Evolutionary conservation across 176 grass and related monocot genomes (phyloP).

Genomic region (Bolboschoenus planiculmis): DNA sequence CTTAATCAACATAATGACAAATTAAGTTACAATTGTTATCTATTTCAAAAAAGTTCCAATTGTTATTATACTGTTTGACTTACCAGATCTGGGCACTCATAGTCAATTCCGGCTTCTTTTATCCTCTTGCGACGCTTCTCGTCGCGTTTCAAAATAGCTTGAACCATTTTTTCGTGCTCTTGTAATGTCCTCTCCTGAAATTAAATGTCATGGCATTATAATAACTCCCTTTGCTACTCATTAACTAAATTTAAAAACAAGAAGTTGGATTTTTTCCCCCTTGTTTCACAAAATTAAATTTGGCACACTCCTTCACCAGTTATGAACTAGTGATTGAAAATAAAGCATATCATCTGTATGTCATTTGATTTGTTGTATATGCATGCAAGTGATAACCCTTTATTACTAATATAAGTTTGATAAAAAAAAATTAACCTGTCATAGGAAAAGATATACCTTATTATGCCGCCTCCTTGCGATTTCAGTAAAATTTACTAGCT

Average conservation of each 20-base stretch:
- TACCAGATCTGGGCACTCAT: slow-evolving; percentile 80
- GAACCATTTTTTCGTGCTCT: slow-evolving; percentile 61
- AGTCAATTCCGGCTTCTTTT: slow-evolving; percentile 67
- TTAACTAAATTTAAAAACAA: not conserved
- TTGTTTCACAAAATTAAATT: not conserved
- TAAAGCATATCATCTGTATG: not conserved
- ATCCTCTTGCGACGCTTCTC: slow-evolving; percentile 72
- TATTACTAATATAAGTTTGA: not conserved
- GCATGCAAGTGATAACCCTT: not conserved
- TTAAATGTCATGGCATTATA: not conserved
- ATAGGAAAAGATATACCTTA: slow-evolving; percentile 41
- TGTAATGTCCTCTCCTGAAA: slow-evolving; percentile 65
- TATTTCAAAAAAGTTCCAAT: not conserved
- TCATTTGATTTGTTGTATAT: not conserved
- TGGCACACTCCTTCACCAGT: not conserved
- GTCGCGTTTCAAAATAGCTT: slow-evolving; percentile 64
- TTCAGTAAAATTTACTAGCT: slow-evolving; percentile 44
- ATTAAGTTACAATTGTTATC: not conserved
- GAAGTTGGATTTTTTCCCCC: not conserved
- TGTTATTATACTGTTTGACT: slow-evolving; percentile 22
- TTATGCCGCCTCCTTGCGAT: slow-evolving; percentile 52
- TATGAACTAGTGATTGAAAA: not conserved
- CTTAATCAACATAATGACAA: not conserved
- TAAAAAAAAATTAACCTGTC: not conserved
- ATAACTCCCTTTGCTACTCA: not conserved